Conservation (phyloP, 441 rosid genomes). For the Populus tomentosa region DNA sequence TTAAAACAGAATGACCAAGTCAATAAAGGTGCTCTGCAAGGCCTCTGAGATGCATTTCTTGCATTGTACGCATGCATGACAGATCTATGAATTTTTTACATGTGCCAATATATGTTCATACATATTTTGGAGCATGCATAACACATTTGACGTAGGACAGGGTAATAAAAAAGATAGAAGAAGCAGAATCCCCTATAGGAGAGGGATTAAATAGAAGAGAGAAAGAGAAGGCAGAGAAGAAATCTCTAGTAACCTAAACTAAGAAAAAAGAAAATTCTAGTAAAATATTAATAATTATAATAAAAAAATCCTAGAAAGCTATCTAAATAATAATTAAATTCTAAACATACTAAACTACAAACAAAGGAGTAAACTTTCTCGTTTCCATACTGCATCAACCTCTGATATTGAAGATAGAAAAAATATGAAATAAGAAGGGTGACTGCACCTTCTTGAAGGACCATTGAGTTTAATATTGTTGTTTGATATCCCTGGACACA, state of each 20-base stretch:
- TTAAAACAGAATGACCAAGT: neutral
- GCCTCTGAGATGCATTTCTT: neutral
- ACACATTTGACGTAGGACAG: neutral
- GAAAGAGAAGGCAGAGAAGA: neutral
- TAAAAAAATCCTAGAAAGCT: neutral
- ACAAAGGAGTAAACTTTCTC: neutral
- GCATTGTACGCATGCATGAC: neutral
- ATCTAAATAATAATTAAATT: no score
- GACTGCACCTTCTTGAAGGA: slow-evolving; percentile 47
- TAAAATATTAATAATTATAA: no score
- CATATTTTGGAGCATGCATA: neutral
- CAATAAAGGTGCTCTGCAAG: neutral
- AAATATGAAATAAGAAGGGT: neutral
- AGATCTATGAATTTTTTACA: neutral
- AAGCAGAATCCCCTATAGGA: neutral
- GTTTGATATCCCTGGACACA: slow-evolving; percentile 56
- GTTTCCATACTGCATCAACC: neutral
- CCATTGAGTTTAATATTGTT: slow-evolving; percentile 32
- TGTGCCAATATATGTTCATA: neutral
- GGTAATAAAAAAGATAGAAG: neutral
- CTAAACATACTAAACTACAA: neutral
- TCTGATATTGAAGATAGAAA: slow-evolving; percentile 9
- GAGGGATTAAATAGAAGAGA: neutral
- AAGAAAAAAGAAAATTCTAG: no score
- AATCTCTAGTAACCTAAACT: neutral